Conservation (phyloP, 768 basidiomycete genomes). For the Rhodosporidiobolus sp. region DNA sequence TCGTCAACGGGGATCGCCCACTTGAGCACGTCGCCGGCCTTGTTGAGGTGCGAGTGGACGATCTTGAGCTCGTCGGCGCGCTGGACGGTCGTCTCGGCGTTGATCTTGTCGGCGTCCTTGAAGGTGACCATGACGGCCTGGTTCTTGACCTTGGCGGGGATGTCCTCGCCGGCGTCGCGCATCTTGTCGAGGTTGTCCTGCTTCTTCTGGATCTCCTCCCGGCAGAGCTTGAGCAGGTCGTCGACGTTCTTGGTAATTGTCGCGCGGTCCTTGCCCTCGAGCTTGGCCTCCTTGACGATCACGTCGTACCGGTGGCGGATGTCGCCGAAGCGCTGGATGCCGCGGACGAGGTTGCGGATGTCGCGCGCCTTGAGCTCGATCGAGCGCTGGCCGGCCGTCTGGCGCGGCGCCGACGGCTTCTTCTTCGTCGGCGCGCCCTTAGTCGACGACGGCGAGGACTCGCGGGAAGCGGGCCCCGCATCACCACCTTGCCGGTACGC, state of each 20-base stretch:
- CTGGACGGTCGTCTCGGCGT: constrained; percentile 93
- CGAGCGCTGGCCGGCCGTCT: constrained; percentile 87
- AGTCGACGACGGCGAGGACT: constrained; percentile 65
- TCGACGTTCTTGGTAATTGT: constrained; percentile 88
- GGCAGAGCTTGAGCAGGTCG: constrained; percentile 83
- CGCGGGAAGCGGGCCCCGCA: constrained; percentile 59
- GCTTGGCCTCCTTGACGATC: constrained; percentile 83
- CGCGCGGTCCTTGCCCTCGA: constrained; percentile 87
- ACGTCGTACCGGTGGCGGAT: constrained; percentile 88
- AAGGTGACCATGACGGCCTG: constrained; percentile 92
- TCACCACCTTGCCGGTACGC: constrained; percentile 72
- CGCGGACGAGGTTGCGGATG: constrained; percentile 88
- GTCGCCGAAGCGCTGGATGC: constrained; percentile 96
- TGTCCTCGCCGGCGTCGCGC: constrained; percentile 75
- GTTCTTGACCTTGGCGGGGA: constrained; percentile 90
- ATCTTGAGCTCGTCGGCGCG: constrained; percentile 84
- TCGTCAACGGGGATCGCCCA: constrained; percentile 90
- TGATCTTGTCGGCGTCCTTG: constrained; percentile 85
- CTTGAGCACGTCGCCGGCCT: constrained; percentile 69
- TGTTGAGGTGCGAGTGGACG: constrained; percentile 61
- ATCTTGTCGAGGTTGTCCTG: constrained; percentile 74
- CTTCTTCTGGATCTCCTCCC: constrained; percentile 69
- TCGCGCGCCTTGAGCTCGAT: constrained; percentile 98
- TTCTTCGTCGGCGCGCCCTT: constrained; percentile 50
- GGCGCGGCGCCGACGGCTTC: constrained; percentile 61